Evolutionary conservation across 2,329 filamentous ascomycete genomes (phyloP), one percentile per base, ranked within the genome.

Genomic region (Xylaria digitata): DNA sequence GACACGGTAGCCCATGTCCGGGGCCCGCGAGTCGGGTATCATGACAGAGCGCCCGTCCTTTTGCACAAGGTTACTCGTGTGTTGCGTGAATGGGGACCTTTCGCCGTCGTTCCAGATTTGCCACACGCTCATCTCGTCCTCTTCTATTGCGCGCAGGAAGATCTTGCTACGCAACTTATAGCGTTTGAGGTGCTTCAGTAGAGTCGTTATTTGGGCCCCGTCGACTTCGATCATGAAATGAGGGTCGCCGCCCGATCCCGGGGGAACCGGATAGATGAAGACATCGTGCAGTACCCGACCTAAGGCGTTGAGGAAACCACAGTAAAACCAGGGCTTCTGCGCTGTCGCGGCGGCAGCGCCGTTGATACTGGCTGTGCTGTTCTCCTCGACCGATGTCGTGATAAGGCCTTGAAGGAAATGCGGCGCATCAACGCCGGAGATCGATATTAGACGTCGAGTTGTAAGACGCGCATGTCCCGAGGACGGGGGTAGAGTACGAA

Each of bases 331-430:
- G 0, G 82, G 80, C 3, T 72, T 74, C 26, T 21, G 57, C 37
- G 21, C 45, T 26, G 46, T 37, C 7, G 46, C 32, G 15, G 48
- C 11, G 9, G 1, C 15, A 9, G 46, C 48, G 53, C 43, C 50
- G 34, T 60, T 63, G 26, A 13, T 13, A 37, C 15, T 30, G 13
- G 58, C 32, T 2, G 40, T 46, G 48, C 43, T 57, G 32, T 21
- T 57, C 2, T 50, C 64, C 15, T 59, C 80, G 69, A 93, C 86
- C 69, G 90, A 91, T 69, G 90, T 87, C 0, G 95, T 97, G 70
- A 96, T 87, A 63, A 97, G 87, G 61, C 95, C 94, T 78, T 98
- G 94, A 1, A 99, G 86, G 79, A 94, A 98, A 72, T 91, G 90
- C 53, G 91, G 86, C 37, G 93, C 89, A 75, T 97, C 95, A 3